Base-by-base conservation (phyloP, 768 basidiomycete species). In the Dacryopinax primogenitus region DNA sequence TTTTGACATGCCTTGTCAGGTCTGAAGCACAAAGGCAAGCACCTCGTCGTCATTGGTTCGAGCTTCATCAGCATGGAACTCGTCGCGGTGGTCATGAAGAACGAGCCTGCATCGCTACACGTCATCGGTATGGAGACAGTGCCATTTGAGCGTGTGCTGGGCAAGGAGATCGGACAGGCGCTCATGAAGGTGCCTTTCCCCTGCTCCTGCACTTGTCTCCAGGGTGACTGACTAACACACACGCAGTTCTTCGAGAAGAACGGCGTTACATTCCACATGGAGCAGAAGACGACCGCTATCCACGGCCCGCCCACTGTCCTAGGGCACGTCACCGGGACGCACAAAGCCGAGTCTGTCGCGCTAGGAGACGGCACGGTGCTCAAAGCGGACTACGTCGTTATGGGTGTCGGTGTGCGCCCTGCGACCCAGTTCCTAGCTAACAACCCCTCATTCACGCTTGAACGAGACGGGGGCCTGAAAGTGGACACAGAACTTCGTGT, bases 1-100 rank as follows among this genome's bases (percentile, higher is more conserved):
- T n/a, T n/a, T n/a, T n/a, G n/a, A n/a, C n/a, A n/a, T n/a, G n/a
- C n/a, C 18, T 11, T 15, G 30, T 3, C 32, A 58, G 51, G 51
- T 30, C 26, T 58, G 11, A 58, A 58, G 51, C 6, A 3, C 26
- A 58, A 89, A 68, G 86, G 87, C 34, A 88, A 91, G 74, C 79
- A 79, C 62, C 74, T 87, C 66, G 90, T 92, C 33, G 82, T 94
- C 13, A 86, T 95, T 68, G 93, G 93, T 1, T 87, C 85, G 62
- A 90, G 87, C 15, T 96, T 94, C 77, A 96, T 96, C 70, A 84
- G 87, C 65, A 90, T 96, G 90, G 90, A 93, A 73, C 78, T 92
- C n/a, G 90, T 90, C 6, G 80, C 78, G n/a, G 87, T 90, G 0
- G 75, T 88, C 1, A 74, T 83, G 7, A 84, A 84, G 69, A 84